These are phyloP conservation scores for Meredithiella fracta DNA, from an alignment of 2,329 filamentous ascomycete species.

Conservation along the genomic window DNA sequence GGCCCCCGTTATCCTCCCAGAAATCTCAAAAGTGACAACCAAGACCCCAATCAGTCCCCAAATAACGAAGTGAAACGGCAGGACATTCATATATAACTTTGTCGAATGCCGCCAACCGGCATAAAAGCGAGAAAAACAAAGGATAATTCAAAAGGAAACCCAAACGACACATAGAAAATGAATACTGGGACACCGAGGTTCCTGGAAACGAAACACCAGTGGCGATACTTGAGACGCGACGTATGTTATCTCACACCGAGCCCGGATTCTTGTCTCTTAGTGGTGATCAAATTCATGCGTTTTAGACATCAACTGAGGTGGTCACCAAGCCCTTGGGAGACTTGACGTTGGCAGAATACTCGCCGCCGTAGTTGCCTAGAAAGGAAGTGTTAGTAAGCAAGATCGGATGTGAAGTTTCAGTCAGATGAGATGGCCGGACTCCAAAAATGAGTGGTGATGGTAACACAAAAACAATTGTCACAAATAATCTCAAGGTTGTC, in stretches of 20 bases:
- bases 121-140: constrained; percentile 1
- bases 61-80: too few relatives aligned
- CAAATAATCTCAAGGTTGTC: too few relatives aligned
- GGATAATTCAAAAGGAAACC: neutral
- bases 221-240: too few relatives aligned
- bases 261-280: constrained; percentile 14
- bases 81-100: too few relatives aligned
- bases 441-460: too few relatives aligned
- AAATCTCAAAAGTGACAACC: too few relatives aligned
- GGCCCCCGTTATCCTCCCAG: neutral
- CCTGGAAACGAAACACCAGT: neutral
- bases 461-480: too few relatives aligned
- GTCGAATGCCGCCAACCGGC: neutral
- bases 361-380: constrained; percentile 36
- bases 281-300: neutral
- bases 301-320: constrained; percentile 20
- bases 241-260: too few relatives aligned
- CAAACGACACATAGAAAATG: neutral
- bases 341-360: constrained; percentile 34
- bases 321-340: constrained; percentile 20
- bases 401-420: neutral
- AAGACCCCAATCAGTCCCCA: too few relatives aligned
- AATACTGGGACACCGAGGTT: neutral
- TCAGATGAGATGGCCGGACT: neutral
- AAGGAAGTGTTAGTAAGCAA: constrained; percentile 9